These are phyloP conservation scores for Globisporangium sylvaticum DNA, from an alignment of 352 stramenopile species.

Conservation along the genomic window DNA sequence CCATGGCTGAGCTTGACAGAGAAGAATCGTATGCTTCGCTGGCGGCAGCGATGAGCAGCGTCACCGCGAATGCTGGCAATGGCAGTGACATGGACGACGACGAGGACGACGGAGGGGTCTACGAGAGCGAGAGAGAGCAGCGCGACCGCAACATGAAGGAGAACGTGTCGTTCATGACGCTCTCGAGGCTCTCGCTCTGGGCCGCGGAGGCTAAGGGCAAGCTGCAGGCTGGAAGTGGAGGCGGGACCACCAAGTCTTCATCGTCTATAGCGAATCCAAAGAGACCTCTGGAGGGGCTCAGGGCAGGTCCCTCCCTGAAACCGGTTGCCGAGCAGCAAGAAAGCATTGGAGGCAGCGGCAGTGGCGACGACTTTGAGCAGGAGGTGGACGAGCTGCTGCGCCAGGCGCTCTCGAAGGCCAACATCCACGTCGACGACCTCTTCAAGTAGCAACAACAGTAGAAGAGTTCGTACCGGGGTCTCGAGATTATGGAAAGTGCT, in stretches of 20 bases:
- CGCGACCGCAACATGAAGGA: constrained; percentile 30
- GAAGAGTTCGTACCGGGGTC: no score
- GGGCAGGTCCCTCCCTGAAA: neutral
- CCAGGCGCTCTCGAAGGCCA: constrained; percentile 47
- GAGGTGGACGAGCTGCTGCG: constrained; percentile 39
- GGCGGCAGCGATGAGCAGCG: constrained; percentile 37
- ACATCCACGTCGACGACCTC: constrained; percentile 34
- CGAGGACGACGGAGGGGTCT: constrained; percentile 21
- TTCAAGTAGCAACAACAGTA: neutral
- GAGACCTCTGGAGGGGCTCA: neutral
- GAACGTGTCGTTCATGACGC: constrained; percentile 58
- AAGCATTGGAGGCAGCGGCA: neutral
- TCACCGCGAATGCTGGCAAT: constrained; percentile 6
- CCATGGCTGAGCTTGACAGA: constrained; percentile 33
- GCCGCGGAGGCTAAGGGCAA: constrained; percentile 53
- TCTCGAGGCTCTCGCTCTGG: constrained; percentile 56
- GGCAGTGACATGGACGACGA: constrained; percentile 12
- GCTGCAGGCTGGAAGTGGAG: constrained; percentile 18
- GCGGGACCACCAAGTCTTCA: neutral
- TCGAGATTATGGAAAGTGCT: neutral
- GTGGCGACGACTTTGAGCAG: constrained; percentile 32
- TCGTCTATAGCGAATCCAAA: neutral
- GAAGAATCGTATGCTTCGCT: constrained; percentile 62
- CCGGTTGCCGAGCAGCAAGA: constrained; percentile 12
- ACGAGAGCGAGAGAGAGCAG: neutral